Percentiles rank a stretch among this genome's conserved stretches.
Evolutionary conservation across 179 eudicot genomes (phyloP).

Genomic region (Patellifolia procumbens): DNA sequence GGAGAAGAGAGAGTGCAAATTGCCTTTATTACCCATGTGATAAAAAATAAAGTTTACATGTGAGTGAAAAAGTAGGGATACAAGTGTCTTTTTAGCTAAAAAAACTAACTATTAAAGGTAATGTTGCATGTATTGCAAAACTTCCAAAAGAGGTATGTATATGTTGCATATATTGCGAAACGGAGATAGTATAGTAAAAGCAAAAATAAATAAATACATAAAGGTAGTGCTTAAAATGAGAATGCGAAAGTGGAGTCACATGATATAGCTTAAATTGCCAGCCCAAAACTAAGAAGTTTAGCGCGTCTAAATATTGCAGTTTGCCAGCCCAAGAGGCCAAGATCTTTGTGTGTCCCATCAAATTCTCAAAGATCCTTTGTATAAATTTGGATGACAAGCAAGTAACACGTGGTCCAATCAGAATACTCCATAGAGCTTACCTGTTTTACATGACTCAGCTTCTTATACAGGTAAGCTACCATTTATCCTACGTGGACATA

Average conservation of each 20-base stretch:
- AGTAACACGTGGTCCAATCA: slow-evolving; percentile 12
- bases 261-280: slow-evolving; percentile 8
- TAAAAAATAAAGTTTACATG: no score
- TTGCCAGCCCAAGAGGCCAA: slow-evolving; percentile 12
- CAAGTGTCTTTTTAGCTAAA: no score
- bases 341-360: slow-evolving; percentile 8
- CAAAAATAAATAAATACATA: no score
- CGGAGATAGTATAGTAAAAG: no score
- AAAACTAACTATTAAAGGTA: no score
- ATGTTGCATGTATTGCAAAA: no score
- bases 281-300: neutral
- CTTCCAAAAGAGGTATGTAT: no score
- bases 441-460: neutral
- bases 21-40: no score
- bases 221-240: no score
- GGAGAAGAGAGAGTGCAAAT: no score
- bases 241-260: neutral
- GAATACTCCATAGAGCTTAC: neutral
- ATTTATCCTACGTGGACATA: slow-evolving; percentile 22
- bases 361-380: slow-evolving; percentile 1
- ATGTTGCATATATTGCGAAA: no score
- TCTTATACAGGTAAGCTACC: slow-evolving; percentile 10
- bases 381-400: neutral
- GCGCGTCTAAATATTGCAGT: neutral
- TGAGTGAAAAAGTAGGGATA: no score